These are phyloP conservation scores for Phytopythium montanum DNA, from an alignment of 352 stramenopile species.

Conservation along the genomic window DNA sequence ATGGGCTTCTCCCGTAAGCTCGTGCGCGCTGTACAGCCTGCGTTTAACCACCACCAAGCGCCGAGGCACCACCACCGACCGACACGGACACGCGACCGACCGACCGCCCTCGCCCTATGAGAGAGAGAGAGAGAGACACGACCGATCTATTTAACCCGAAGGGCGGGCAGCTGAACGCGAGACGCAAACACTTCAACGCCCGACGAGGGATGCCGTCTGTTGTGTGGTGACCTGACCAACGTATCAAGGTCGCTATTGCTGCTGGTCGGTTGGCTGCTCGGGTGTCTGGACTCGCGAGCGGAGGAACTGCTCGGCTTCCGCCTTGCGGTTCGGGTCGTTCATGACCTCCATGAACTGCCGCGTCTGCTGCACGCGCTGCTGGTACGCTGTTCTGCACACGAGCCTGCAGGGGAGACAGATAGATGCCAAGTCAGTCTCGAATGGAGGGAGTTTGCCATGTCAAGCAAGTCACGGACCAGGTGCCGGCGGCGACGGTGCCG, in stretches of 20 bases:
- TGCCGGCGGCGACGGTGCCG: conserved; percentile 38
- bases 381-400: conserved; percentile 55
- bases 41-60: neutral
- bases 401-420: conserved; percentile 23
- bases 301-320: conserved; percentile 75
- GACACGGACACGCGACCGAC: neutral
- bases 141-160: conserved; percentile 4
- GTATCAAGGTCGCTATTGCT: neutral
- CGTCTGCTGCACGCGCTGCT: conserved; percentile 48
- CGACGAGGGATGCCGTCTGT: neutral
- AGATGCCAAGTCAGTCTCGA: neutral
- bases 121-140: neutral
- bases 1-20: neutral
- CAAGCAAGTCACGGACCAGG: conserved; percentile 35
- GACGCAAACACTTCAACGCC: neutral
- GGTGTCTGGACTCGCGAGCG: conserved; percentile 48
- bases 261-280: neutral
- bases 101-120: neutral
- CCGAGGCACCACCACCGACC: neutral
- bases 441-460: neutral
- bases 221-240: too few relatives aligned
- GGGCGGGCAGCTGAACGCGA: neutral
- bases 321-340: conserved; percentile 72
- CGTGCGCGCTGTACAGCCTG: conserved; percentile 7
- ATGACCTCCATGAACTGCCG: conserved; percentile 82